A percentile compares a stretch with the other conserved stretches of the same genome.
Conservation (phyloP, 306 rosid genomes). For the Castanea mollissima region DNA sequence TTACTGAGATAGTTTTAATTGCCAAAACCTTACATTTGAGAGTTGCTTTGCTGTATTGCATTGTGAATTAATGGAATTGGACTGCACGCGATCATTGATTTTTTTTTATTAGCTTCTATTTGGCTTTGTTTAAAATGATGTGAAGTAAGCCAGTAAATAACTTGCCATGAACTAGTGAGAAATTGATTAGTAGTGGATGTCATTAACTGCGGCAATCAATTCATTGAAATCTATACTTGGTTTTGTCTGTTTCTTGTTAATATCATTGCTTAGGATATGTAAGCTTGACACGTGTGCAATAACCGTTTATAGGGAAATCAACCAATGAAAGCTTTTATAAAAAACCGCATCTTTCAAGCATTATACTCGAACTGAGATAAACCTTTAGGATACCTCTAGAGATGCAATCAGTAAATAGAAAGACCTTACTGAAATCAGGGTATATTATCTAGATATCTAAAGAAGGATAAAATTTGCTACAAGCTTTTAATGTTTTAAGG, state of each 20-base stretch:
- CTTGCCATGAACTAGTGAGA: conserved; percentile 3
- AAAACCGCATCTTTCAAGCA: neutral
- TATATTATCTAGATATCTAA: neutral
- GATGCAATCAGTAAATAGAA: neutral
- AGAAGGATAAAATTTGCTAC: neutral
- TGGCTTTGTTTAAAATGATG: neutral
- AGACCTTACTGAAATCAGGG: neutral
- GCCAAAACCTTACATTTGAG: neutral
- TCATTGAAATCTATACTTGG: neutral
- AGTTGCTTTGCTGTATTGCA: neutral
- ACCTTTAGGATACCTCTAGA: neutral
- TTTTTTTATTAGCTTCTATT: neutral
- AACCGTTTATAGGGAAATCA: too few species aligned
- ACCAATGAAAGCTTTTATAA: too few species aligned
- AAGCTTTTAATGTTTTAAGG: too few species aligned
- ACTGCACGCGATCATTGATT: neutral
- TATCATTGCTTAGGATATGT: too few species aligned
- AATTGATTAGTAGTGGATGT: neutral
- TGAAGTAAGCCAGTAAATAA: neutral
- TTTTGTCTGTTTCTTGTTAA: too few species aligned
- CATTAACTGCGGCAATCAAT: neutral
- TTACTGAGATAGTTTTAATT: neutral
- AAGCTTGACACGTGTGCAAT: too few species aligned
- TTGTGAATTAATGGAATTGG: conserved; percentile 15
- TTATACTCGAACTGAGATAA: neutral